Percentiles rank a stretch among this genome's conserved stretches.
Conservation (phyloP, 2,329 filamentous ascomycete species). For the Chalaropsis thielavioides region DNA sequence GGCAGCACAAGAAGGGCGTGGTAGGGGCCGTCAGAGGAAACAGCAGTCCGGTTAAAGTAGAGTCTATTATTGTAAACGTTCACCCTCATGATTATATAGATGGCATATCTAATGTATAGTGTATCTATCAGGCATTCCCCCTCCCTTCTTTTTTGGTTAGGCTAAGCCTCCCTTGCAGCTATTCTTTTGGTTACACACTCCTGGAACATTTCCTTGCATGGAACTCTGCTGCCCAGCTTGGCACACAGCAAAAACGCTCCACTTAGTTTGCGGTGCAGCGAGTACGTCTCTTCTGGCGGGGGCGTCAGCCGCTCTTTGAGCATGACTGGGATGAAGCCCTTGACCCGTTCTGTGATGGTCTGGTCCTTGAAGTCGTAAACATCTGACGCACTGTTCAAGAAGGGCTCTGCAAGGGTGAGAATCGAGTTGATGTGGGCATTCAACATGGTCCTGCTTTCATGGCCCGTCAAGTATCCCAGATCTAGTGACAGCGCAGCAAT, state of each 20-base stretch:
- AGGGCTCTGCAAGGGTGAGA: constrained; percentile 83
- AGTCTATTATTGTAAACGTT: not conserved
- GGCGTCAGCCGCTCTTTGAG: constrained; percentile 74
- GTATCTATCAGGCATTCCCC: not conserved
- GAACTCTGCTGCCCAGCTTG: constrained; percentile 65
- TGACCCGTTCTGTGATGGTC: constrained; percentile 90
- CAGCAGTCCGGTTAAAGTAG: not conserved
- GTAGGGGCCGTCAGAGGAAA: not conserved
- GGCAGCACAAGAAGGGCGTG: constrained; percentile 9
- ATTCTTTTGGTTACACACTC: constrained; percentile 22
- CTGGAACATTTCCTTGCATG: constrained; percentile 67
- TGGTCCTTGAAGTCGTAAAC: constrained; percentile 88
- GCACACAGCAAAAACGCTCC: constrained; percentile 91
- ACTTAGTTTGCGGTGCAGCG: constrained; percentile 83
- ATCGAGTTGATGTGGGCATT: constrained; percentile 83
- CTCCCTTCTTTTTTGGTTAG: no score
- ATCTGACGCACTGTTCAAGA: constrained; percentile 58
- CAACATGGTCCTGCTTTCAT: constrained; percentile 73
- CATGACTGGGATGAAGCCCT: constrained; percentile 83
- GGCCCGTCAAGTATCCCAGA: constrained; percentile 83
- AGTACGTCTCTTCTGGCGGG: constrained; percentile 95
- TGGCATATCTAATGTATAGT: constrained; percentile 2
- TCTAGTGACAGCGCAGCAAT: constrained; percentile 56
- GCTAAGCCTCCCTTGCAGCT: not conserved
- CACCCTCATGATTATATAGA: no score